Evolutionary conservation across 176 grass and related monocot genomes (phyloP), one percentile per base, ranked within the genome.

Genomic region (Oryza glumipatula): DNA sequence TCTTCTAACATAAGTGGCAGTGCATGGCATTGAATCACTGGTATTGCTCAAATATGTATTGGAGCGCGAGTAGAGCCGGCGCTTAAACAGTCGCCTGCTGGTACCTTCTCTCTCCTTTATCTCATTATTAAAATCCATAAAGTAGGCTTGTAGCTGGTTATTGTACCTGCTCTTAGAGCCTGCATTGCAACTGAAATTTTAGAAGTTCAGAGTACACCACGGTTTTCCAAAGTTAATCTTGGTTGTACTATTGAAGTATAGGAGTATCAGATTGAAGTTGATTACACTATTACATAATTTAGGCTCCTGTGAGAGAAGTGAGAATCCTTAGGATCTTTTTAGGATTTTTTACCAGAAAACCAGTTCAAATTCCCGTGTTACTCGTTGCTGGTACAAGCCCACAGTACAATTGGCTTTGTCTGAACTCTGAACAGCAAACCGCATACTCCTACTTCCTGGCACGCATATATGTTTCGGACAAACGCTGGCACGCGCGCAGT

Each of bases 401-500:
- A 13, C 46, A 54, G 16, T 30, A 41, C 33, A 14, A 7, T 7
- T 4, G 21, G 26, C 11, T 48, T 80, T 86, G 84, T 80, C 56
- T 15, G 77, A 48, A 81, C 77, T 80, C 56, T 15, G 77, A 48
- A 81, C 77, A 70, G 45, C 77, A 44, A 74, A 22, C 15, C n/a
- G 68, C 76, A 73, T 41, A 41, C 39, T 41, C 39, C 39, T 41
- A 38, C 30, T 32, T 32, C 30, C 30, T 32, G 30, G 30, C 30
- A 32, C 30, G 30, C 30, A 5, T 38, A 41, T 79, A 71, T 12
- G 7, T 6, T 17, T 2, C 39, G 30, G 17, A 17, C 26, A 21
- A 22, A 12, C 30, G 13, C n/a, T 43, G 30, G 76, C 84, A 79
- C 43, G 84, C 84, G 68, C 39, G 36, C 71, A 32, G 51, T 83